Percentiles rank a stretch among this genome's conserved stretches.
These are phyloP conservation scores for Teunomyces barrocoloradensis DNA, from an alignment of 805 yeast genomes.

Conservation along the genomic window DNA sequence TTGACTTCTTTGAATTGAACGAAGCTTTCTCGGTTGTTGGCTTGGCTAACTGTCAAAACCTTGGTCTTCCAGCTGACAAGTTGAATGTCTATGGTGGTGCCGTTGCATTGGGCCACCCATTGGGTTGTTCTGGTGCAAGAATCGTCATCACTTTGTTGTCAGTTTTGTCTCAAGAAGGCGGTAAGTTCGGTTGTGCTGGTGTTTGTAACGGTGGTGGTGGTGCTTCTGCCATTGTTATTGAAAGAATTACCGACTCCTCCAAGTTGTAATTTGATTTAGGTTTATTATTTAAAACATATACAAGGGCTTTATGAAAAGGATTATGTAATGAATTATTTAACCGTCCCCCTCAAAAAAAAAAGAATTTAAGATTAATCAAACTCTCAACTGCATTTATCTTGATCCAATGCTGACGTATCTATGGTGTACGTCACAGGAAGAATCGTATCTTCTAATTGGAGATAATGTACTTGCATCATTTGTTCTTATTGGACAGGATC, in stretches of 20 bases:
- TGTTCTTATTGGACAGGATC: neutral
- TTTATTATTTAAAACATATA: neutral
- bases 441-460: neutral
- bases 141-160: slow-evolving; percentile 81
- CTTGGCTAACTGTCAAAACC: slow-evolving; percentile 75
- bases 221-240: slow-evolving; percentile 89
- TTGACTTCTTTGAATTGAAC: slow-evolving; percentile 92
- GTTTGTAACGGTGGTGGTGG: slow-evolving; percentile 99
- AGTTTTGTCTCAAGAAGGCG: slow-evolving; percentile 76
- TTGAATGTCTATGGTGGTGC: slow-evolving; percentile 94
- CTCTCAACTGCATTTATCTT: too few relatives aligned
- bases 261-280: slow-evolving; percentile 27
- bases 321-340: neutral
- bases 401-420: neutral
- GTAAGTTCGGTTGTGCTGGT: slow-evolving; percentile 88
- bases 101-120: slow-evolving; percentile 91
- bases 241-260: slow-evolving; percentile 46
- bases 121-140: slow-evolving; percentile 96
- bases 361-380: neutral
- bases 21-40: slow-evolving; percentile 99
- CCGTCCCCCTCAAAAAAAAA: neutral
- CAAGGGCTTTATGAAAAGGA: neutral
- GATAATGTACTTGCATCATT: neutral
- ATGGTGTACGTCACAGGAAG: slow-evolving; percentile 1
- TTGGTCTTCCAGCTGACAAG: slow-evolving; percentile 60